Evolutionary conservation across 2,329 filamentous ascomycete genomes (phyloP), one percentile per base, ranked within the genome.

Genomic region (Calonectria pauciramosa): DNA sequence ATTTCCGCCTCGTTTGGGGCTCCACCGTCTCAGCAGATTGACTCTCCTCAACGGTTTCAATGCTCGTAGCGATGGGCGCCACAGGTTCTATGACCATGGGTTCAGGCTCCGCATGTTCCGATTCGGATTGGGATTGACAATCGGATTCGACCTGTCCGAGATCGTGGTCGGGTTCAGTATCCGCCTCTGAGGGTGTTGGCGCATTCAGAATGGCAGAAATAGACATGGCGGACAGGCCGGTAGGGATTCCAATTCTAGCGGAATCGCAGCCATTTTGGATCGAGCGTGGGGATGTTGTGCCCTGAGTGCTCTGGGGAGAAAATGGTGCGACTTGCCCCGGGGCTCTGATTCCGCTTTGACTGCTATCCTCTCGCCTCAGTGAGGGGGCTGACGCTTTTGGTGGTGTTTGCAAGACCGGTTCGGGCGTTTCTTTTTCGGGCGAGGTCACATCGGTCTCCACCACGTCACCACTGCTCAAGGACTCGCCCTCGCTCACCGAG

Each of bases 341-440:
- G 0, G 44, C 28, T 20, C 73, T 69, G n/a, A 66, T 65, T 23
- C 70, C 69, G 16, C 30, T 67, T 16, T 76, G 70, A 8, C 73
- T 66, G 26, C 47, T 70, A 8, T 72, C 72, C 34, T 77, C 70
- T 23, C 70, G 69, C 26, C 70, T 77, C 26, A 69, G 44, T 14
- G 51, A 52, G 20, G 69, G 51, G 51, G 20, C 32, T 26, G 69
- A 32, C 9, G 30, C 68, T 44, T 79, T 82, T n/a, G 72, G 30
- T 2, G 82, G 80, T 0, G 82, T 82, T 14, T 84, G 79, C 7
- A 86, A 74, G 2, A 80, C 69, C 8, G 85, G 84, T 26, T 86
- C 86, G 3, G 88, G 86, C 2, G 83, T 85, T 51, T 90, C 88
- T 67, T 87, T 86, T 47, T 89, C 89, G 0, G 90, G 89, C 1